Base-by-base conservation (phyloP, 768 basidiomycete genomes). In the Gymnopilus junonius region DNA sequence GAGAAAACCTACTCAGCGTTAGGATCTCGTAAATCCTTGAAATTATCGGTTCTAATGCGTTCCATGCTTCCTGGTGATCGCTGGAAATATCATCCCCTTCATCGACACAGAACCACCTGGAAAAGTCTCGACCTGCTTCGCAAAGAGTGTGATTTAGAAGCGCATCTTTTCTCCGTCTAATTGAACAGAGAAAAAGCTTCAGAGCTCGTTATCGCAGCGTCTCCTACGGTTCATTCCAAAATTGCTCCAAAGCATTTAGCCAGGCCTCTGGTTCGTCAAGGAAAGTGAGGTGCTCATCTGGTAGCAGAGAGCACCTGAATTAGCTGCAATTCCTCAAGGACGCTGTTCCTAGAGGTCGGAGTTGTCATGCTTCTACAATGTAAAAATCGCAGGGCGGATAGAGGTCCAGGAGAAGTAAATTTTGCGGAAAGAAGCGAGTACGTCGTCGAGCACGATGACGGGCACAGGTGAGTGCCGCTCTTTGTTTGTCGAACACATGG, bases 221-320 rank as follows among this genome's bases (percentile, higher is more conserved):
- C 12, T 17, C 17, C 7, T 3, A 17, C 8, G 46, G 31, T 61
- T 64, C 63, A 11, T 59, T 46, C 17, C 61, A 27, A 34, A 63
- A 65, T 29, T 67, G 48, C 60, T 61, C 43, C 48, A 75, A 60
- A 43, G 70, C 65, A 20, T 61, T 55, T 59, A 40, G 63, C 80
- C 73, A 74, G n/a, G 59, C 54, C 50, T 71, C 68, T 23, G 72
- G 61, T 48, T 83, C 80, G 4, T 82, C 80, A 3, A 78, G 62
- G 56, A 88, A 86, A 0, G 71, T 56, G 48, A 89, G 69, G 3
- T 69, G 34, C 76, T 92, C 90, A 6, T 79, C 83, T 0, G 88
- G 87, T 10, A 93, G 78, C 1, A 92, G 80, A 0, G 90, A 90
- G 39, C 81, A 85, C 58, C n/a, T 75, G 77, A 27, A 93, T 82